A percentile compares a stretch with the other conserved stretches of the same genome.
Conservation (phyloP, 1,284 basidiomycete genomes). For the Coriolopsis trogii region DNA sequence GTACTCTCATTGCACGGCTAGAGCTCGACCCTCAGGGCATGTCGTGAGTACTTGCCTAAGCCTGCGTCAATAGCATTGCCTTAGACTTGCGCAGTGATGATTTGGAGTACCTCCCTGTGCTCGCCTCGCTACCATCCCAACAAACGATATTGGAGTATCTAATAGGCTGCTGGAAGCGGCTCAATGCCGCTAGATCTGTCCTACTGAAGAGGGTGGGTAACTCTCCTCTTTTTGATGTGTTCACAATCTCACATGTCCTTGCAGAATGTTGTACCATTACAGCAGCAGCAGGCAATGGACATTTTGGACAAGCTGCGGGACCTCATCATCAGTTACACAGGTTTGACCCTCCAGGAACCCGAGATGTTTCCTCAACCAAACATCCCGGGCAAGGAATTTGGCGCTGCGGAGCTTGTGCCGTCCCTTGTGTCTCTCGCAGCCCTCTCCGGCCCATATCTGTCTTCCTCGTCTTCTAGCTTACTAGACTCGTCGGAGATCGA, state of each 20-base stretch:
- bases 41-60: slow-evolving; percentile 53
- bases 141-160: slow-evolving; percentile 93
- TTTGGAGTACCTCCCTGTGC: slow-evolving; percentile 74
- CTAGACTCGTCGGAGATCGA: slow-evolving; percentile 61
- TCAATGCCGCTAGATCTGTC: slow-evolving; percentile 60
- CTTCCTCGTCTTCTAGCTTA: slow-evolving; percentile 42
- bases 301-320: slow-evolving; percentile 76
- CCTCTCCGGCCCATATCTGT: slow-evolving; percentile 61
- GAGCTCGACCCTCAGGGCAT: slow-evolving; percentile 78
- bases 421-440: slow-evolving; percentile 75
- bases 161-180: slow-evolving; percentile 88
- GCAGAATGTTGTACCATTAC: slow-evolving; percentile 64
- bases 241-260: background rate
- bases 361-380: slow-evolving; percentile 92
- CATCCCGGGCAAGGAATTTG: slow-evolving; percentile 71
- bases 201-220: slow-evolving; percentile 62
- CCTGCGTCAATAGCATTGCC: background rate
- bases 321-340: slow-evolving; percentile 88
- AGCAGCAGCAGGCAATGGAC: slow-evolving; percentile 61
- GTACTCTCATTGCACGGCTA: slow-evolving; percentile 85
- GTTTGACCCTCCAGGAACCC: slow-evolving; percentile 89
- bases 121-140: slow-evolving; percentile 77
- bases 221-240: background rate
- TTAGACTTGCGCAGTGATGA: slow-evolving; percentile 66
- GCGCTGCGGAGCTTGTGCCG: slow-evolving; percentile 76